Evolutionary conservation across 2,329 filamentous ascomycete species (phyloP).

Genomic region (Coniella lustricola): DNA sequence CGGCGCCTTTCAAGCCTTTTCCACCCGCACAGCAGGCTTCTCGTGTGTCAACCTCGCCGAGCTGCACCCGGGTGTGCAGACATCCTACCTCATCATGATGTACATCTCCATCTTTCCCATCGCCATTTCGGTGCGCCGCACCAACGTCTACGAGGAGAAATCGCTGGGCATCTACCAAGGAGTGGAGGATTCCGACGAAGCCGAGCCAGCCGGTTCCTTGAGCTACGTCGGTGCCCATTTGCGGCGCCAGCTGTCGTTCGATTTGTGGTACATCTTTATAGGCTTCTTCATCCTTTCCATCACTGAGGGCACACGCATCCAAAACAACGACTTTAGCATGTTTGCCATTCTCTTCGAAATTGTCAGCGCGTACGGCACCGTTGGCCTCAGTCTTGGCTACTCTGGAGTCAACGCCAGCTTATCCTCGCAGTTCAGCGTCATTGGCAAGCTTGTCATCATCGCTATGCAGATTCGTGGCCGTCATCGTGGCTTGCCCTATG

Average conservation of each 20-base stretch:
- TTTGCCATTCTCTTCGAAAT: slow-evolving; percentile 76
- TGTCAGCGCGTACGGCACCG: slow-evolving; percentile 87
- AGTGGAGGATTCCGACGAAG: slow-evolving; percentile 39
- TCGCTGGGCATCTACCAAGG: slow-evolving; percentile 63
- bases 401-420: slow-evolving; percentile 70
- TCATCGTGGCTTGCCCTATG: slow-evolving; percentile 62
- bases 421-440: slow-evolving; percentile 67
- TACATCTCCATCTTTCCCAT: slow-evolving; percentile 97
- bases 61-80: slow-evolving; percentile 85
- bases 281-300: slow-evolving; percentile 91
- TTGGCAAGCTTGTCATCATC: slow-evolving; percentile 64
- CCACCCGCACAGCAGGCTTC: slow-evolving; percentile 88
- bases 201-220: slow-evolving; percentile 52
- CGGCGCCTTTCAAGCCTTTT: slow-evolving; percentile 82
- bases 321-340: slow-evolving; percentile 56
- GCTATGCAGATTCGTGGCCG: slow-evolving; percentile 65
- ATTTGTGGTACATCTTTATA: slow-evolving; percentile 93
- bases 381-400: slow-evolving; percentile 84
- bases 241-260: slow-evolving; percentile 88
- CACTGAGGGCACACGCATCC: slow-evolving; percentile 67
- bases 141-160: slow-evolving; percentile 94
- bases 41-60: slow-evolving; percentile 68
- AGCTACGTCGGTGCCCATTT: slow-evolving; percentile 90
- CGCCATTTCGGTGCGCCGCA: slow-evolving; percentile 86
- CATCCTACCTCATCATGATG: slow-evolving; percentile 98